Evolutionary conservation across 2,329 filamentous ascomycete species (phyloP).

Genomic region (Trichoderma hamatum): DNA sequence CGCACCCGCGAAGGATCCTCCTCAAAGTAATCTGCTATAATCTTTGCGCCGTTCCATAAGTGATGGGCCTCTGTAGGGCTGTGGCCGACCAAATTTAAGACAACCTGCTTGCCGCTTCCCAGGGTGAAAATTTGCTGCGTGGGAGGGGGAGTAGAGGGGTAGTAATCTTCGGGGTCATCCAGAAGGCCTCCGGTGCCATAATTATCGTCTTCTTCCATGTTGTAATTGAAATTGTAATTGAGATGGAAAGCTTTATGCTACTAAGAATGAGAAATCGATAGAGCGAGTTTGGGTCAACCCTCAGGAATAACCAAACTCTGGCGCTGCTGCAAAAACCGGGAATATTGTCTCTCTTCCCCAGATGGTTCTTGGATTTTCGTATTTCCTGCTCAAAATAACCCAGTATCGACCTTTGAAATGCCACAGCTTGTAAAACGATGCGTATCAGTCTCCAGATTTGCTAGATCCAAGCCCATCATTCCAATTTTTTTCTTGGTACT

Average conservation of each 20-base stretch:
- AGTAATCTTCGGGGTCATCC: constrained; percentile 79
- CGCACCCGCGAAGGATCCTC: constrained; percentile 64
- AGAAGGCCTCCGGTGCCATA: constrained; percentile 62
- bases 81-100: constrained; percentile 79
- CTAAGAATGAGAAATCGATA: too few species aligned
- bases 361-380: neutral
- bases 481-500: constrained; percentile 22
- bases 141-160: constrained; percentile 74
- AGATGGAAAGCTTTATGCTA: too few species aligned
- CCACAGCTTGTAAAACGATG: neutral
- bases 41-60: constrained; percentile 87
- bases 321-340: neutral
- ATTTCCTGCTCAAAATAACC: neutral
- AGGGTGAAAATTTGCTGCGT: constrained; percentile 74
- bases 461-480: constrained; percentile 1
- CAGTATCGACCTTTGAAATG: neutral
- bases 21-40: constrained; percentile 79
- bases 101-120: constrained; percentile 65
- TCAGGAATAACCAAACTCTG: neutral
- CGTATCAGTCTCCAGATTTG: neutral
- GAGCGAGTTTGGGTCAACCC: neutral
- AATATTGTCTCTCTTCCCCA: neutral
- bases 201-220: constrained; percentile 44
- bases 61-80: constrained; percentile 89
- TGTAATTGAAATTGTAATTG: too few species aligned